Evolutionary conservation across 2,329 filamentous ascomycete genomes (phyloP), one percentile per base, ranked within the genome.

Genomic region (Lithohypha guttulata): DNA sequence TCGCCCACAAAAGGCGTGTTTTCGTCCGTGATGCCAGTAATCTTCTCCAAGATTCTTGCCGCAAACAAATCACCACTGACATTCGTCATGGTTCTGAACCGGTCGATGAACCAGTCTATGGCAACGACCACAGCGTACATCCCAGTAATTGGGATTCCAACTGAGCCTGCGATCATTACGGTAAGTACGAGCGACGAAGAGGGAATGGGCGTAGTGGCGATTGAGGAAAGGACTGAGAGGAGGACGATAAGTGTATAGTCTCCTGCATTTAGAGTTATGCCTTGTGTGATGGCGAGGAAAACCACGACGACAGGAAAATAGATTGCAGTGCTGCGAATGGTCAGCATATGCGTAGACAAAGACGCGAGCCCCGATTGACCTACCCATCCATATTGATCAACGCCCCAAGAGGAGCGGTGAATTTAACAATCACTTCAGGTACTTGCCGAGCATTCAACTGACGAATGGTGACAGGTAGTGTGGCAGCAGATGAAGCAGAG

Each of bases 41-140:
- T 46, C 41, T 63, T 62, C 2, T 53, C 47, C 3, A 68, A 48
- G 19, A 68, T 52, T 2, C 47, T 50, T 2, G 60, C 63, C 1
- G 63, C 66, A 41, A 63, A 71, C 1, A 69, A 44, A 50, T 73
- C 69, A n/a, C 66, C 65, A 23, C 59, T 64, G 29, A 73, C 68
- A 43, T 73, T 73, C 39, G 65, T 51, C 3, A 64, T 61, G 0
- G 69, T 73, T 10, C 70, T 59, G 61, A 73, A 73, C 19, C 69
- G 65, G 53, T 73, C 70, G n/a, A 71, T 57, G 52, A 73, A 65
- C 69, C 68, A 73, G 45, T 71, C 69, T 30, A 72, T 71, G 17
- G 68, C 68, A 2, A 71, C 62, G 10, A 72, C 65, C 27, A 72
- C 66, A 15, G 63, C 68, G 45, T 66, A 71, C 66, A 70, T 70